Evolutionary conservation across 441 rosid species (phyloP), one percentile per base, ranked within the genome.

Genomic region (Brassica hybrid): DNA sequence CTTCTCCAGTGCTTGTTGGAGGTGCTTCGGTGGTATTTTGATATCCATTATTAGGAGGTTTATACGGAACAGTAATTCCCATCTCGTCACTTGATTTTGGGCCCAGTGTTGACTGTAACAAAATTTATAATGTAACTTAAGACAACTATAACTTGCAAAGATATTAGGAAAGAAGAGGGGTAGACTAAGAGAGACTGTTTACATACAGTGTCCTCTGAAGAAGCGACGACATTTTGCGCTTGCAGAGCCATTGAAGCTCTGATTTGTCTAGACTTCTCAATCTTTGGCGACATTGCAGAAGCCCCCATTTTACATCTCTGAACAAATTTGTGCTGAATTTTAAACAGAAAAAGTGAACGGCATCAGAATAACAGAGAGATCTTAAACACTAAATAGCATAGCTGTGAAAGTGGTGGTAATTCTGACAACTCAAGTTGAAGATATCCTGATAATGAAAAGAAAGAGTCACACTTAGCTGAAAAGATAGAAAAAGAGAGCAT

Each of bases 251-350:
- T 89, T 60, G 86, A 70, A 23, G 90, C 91, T 86, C 94, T 89
- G 67, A 85, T 76, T 86, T 85, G 82, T 86, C 94, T 92, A 14
- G 98, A 94, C 87, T 91, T 91, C 72, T 92, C 98, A 85, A 96
- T 87, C 91, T 88, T 96, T 54, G 96, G 96, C 61, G 88, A 74
- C 97, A 96, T 96, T 72, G 90, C 88, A 60, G 92, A 87, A 76
- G 99, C 98, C 67, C 98, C 98, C 80, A 73, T 81, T 82, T 92
- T 93, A 86, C 94, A 92, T 85, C 89, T 94, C 74, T 87, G 97
- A 66, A 92, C 88, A 73, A 96, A 96, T 81, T 96, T 96, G 85
- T 96, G 99, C 99, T 96, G 79, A 58, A 77, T 76, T 80, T 74
- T 75, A 78, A 73, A 34, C 13, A 0, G 27, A 73, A 13, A 83